These are phyloP conservation scores for Amorphotheca resinae DNA, from an alignment of 495 filamentous ascomycete species.

Conservation along the genomic window DNA sequence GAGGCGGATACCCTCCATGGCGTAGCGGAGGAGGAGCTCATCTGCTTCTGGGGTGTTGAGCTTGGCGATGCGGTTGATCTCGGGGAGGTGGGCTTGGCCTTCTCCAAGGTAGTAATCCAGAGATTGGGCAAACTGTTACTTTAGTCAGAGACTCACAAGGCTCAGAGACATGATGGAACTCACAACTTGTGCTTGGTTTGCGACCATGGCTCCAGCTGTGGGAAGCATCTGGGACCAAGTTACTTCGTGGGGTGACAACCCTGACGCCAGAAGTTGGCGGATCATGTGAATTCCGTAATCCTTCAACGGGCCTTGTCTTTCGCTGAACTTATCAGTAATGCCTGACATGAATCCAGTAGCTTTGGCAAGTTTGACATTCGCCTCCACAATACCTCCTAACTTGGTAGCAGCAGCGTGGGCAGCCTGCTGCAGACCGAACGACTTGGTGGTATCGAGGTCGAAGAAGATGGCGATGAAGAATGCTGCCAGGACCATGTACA, in stretches of 20 bases:
- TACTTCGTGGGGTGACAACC: constrained; percentile 50
- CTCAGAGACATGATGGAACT: constrained; percentile 21
- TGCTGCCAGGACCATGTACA: constrained; percentile 46
- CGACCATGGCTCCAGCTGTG: constrained; percentile 33
- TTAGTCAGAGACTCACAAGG: background rate
- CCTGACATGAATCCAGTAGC: constrained; percentile 39
- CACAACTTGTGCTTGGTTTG: constrained; percentile 54
- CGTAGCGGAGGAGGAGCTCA: constrained; percentile 35
- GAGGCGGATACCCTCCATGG: constrained; percentile 51
- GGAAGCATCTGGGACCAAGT: constrained; percentile 44
- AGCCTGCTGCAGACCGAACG: constrained; percentile 45
- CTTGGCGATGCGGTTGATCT: constrained; percentile 46
- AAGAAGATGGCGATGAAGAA: constrained; percentile 44
- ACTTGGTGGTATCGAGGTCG: constrained; percentile 35
- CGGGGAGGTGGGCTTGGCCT: constrained; percentile 36
- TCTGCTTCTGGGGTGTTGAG: constrained; percentile 33
- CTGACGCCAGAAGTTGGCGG: constrained; percentile 50
- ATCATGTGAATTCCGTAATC: constrained; percentile 59
- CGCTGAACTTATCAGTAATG: constrained; percentile 27
- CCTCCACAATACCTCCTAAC: constrained; percentile 45
- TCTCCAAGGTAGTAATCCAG: constrained; percentile 65
- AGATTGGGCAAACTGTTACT: constrained; percentile 49
- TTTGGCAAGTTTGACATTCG: constrained; percentile 51
- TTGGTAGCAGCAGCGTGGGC: constrained; percentile 47
- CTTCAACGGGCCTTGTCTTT: constrained; percentile 40